Percentiles rank a stretch among this genome's conserved stretches.
Evolutionary conservation across 2,329 filamentous ascomycete genomes (phyloP).

Genomic region (Colletotrichum abscissum): DNA sequence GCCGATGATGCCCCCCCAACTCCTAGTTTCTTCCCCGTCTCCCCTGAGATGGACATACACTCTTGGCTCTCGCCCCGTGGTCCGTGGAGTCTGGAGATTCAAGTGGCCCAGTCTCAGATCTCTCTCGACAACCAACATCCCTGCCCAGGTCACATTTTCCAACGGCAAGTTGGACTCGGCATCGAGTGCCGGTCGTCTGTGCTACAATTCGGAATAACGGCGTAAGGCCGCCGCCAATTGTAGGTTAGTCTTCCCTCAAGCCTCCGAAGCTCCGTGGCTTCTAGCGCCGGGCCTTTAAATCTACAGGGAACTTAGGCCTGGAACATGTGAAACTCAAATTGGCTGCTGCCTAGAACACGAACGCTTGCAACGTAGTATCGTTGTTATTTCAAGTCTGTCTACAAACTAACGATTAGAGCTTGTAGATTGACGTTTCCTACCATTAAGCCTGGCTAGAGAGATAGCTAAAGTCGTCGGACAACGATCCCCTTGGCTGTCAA

Average conservation of each 20-base stretch:
- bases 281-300: not conserved
- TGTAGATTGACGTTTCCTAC: not conserved
- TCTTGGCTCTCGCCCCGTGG: not conserved
- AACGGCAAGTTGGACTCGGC: not conserved
- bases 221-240: not conserved
- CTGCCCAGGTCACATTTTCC: not conserved
- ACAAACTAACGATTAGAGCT: not conserved
- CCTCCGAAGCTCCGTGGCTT: not conserved
- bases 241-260: no score
- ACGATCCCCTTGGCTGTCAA: not conserved
- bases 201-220: not conserved
- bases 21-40: no score
- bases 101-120: not conserved
- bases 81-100: not conserved
- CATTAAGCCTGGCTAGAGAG: not conserved
- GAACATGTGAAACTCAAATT: not conserved
- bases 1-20: not conserved
- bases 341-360: not conserved
- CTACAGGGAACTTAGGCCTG: not conserved
- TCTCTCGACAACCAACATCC: not conserved
- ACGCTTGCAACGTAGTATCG: not conserved
- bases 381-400: not conserved
- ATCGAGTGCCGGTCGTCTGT: not conserved
- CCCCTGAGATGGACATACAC: not conserved
- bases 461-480: not conserved